Conservation (phyloP, 805 yeast genomes). For the Myxozyma mucilagina region DNA sequence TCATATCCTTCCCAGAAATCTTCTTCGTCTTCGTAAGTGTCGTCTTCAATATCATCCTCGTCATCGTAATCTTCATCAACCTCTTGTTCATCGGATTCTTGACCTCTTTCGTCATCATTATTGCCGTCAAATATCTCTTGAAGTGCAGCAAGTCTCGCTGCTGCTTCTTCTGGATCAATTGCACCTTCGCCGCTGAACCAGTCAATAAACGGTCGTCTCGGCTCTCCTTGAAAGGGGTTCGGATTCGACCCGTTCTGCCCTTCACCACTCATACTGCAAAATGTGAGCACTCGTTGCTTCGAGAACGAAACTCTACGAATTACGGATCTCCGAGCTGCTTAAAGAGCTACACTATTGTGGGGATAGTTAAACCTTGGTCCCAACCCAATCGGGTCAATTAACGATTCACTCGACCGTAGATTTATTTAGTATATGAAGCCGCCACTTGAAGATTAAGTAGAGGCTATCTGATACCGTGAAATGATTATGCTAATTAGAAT, state of each 20-base stretch:
- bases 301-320: background rate
- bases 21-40: conserved; percentile 14
- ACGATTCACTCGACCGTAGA: background rate
- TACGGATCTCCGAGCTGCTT: background rate
- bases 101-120: conserved; percentile 15
- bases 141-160: background rate
- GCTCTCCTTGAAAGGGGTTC: background rate
- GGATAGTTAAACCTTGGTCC: background rate
- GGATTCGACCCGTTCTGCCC: background rate
- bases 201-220: background rate
- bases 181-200: background rate
- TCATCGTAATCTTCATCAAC: conserved; percentile 9
- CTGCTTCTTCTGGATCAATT: background rate
- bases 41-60: conserved; percentile 11
- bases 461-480: no score
- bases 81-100: conserved; percentile 11
- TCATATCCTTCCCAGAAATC: conserved; percentile 11
- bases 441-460: no score
- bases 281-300: background rate
- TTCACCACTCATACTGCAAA: background rate
- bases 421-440: background rate
- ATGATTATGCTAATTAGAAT: no score
- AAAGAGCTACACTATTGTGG: background rate
- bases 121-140: conserved; percentile 3
- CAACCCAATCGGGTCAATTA: background rate